These are phyloP conservation scores for Schizophyllum commune DNA, from an alignment of 1,284 basidiomycete species.

Conservation along the genomic window DNA sequence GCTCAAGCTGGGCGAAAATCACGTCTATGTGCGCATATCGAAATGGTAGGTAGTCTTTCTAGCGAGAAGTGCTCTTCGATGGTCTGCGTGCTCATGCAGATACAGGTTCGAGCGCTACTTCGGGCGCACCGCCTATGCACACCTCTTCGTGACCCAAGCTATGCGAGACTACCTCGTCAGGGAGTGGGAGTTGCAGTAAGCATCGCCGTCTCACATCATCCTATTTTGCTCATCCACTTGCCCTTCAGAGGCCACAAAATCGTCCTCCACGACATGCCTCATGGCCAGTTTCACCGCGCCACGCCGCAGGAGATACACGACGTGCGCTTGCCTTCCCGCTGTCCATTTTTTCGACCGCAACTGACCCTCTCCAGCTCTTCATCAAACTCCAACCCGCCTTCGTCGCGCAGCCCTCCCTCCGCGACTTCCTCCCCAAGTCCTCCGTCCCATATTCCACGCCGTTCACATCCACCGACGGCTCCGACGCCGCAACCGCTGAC, in stretches of 20 bases:
- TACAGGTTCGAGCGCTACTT: conserved; percentile 77
- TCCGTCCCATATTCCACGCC: conserved; percentile 53
- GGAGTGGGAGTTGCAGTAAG: conserved; percentile 76
- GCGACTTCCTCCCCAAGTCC: conserved; percentile 33
- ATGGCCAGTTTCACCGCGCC: conserved; percentile 68
- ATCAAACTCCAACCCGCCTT: conserved; percentile 36
- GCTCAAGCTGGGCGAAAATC: conserved; percentile 63
- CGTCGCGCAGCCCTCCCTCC: conserved; percentile 18
- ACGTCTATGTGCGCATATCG: conserved; percentile 69
- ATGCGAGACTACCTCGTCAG: conserved; percentile 69
- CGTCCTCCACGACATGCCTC: conserved; percentile 86
- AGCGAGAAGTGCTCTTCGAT: background rate
- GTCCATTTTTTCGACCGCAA: conserved; percentile 13
- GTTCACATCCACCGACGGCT: conserved; percentile 38
- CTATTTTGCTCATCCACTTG: conserved; percentile 8
- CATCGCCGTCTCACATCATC: conserved; percentile 1
- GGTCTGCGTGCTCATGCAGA: too few relatives aligned
- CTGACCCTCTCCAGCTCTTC: conserved; percentile 42
- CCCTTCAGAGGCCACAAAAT: conserved; percentile 68
- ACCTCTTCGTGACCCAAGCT: conserved; percentile 90
- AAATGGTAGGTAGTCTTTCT: conserved; percentile 43
- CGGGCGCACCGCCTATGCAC: conserved; percentile 76
- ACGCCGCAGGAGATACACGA: conserved; percentile 68
- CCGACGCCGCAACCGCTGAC: conserved; percentile 5
- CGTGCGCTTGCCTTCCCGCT: conserved; percentile 30